Evolutionary conservation across 148 eudicot genomes (phyloP).

Genomic region (Vaccinium darrowii): DNA sequence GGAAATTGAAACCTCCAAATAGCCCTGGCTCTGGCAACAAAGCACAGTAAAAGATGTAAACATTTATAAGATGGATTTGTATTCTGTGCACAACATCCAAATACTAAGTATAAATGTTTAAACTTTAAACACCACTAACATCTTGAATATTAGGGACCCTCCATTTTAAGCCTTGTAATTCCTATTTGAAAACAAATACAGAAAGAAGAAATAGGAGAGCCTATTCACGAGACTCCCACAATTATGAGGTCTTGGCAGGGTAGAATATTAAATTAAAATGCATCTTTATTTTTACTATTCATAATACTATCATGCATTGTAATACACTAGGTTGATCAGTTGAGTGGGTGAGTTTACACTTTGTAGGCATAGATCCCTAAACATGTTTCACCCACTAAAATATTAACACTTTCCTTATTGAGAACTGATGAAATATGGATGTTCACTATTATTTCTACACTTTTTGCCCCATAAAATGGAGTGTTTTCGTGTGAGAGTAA

Average conservation of each 20-base stretch:
- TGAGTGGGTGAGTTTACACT: not conserved
- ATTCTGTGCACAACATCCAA: not conserved
- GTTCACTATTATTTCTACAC: not conserved
- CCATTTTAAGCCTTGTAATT: not conserved
- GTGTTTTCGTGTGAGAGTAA: not conserved
- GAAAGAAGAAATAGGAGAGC: not conserved
- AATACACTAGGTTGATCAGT: not conserved
- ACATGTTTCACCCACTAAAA: not conserved
- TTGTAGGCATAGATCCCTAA: not conserved
- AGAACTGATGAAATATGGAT: not conserved
- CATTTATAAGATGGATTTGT: not conserved
- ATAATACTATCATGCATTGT: not conserved
- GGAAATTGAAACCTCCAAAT: not conserved
- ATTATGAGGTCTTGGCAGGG: not conserved
- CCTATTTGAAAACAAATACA: not conserved
- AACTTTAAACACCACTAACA: not conserved
- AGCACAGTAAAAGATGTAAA: not conserved
- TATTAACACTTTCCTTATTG: not conserved
- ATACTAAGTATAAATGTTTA: not conserved
- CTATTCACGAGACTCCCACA: not conserved
- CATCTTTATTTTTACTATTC: not conserved
- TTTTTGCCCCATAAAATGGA: not conserved
- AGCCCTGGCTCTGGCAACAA: constrained; percentile 2
- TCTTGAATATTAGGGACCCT: not conserved
- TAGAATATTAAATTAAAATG: not conserved